Base-by-base conservation (phyloP, 768 basidiomycete species). In the Xerocomus brunneocitrinus region DNA sequence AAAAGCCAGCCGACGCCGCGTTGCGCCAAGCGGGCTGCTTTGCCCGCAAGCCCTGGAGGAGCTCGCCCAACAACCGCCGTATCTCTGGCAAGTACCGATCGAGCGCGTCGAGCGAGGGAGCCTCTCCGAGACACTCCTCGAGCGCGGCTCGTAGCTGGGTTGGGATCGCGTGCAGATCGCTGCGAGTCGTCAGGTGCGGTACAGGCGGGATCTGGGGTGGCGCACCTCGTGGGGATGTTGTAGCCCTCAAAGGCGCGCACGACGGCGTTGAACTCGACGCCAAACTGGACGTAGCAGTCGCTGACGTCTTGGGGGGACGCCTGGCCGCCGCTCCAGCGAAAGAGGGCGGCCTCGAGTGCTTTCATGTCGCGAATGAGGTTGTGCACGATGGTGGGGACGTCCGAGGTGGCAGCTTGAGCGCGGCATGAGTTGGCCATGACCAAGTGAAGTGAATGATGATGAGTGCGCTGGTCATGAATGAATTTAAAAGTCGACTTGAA, bases 281-380 rank as follows among this genome's bases (percentile, higher is more conserved):
- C 93, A 14, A 97, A 80, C 60, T 83, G 80, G 50, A 98, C 89
- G 67, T 93, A 98, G 49, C 89, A 80, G 67, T 95, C 84, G 76
- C 89, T 91, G 62, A 98, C 91, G 63, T 91, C 75, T 13, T 70
- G 73, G 49, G 91, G 87, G 2, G 78, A 71, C 1, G 82, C 82
- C 42, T 79, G 73, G 3, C 76, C 73, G 1, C 71, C 56, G 46
- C 84, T 80, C 92, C 93, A 95, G 54, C 78, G 78, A 27, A 72
- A 76, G 43, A 95, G 78, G 2, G 79, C 71, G 14, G 89, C 83
- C 61, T 95, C 84, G 16, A 98, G 81, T 51, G 81, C 78, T 61
- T 87, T 89, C n/a, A 92, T 95, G 41, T 89, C 84, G 4, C 84
- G 77, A 24, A 98, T 81, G 25, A 98, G 79, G 60, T 45, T 63